Evolutionary conservation across 768 basidiomycete genomes (phyloP), one percentile per base, ranked within the genome.

Genomic region (Lactarius akahatsu): DNA sequence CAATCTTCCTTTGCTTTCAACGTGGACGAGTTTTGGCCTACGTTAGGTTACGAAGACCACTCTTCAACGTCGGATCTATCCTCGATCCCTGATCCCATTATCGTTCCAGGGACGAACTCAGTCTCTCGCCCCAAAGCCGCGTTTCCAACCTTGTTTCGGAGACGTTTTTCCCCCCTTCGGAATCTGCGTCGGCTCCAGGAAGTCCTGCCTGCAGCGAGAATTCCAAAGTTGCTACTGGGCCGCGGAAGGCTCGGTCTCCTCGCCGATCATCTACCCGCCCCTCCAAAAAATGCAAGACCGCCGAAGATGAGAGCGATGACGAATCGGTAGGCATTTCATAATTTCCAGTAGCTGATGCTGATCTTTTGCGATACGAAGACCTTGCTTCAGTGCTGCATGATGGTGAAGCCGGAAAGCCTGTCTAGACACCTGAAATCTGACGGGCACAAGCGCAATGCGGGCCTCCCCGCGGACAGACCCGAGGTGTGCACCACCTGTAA

Each of bases 331-430:
- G 65, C 47, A 30, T 58, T 30, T 62, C n/a, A 43, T 59, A 28
- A 32, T 34, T 43, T 45, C 26, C 18, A 28, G 23, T n/a, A 36
- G 10, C 65, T 15, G 13, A 38, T 36, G 38, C 40, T 66, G 40
- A 66, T 32, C 15, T 23, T 23, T 18, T 13, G 28, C n/a, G 30
- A 4, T 32, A 2, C 11, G 20, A 66, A 66, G 59, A n/a, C 18
- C 50, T 23, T 66, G 28, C 65, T 66, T 36, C 65, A 58, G n/a
- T 66, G 65, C 32, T 66, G 65, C 61, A 36, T 62, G 61, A 66
- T 3, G 57, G 65, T 66, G 11, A 66, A 66, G 57, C 61, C 65
- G 6, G 65, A 66, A 61, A 66, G 65, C 61, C 65, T 66, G 30
- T 47, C 65, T 18, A 52, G 65, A 36, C 65, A 66, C 15, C 20